These are phyloP conservation scores for Metschnikowia bowlesiae DNA, from an alignment of 805 yeast species.

Conservation along the genomic window DNA sequence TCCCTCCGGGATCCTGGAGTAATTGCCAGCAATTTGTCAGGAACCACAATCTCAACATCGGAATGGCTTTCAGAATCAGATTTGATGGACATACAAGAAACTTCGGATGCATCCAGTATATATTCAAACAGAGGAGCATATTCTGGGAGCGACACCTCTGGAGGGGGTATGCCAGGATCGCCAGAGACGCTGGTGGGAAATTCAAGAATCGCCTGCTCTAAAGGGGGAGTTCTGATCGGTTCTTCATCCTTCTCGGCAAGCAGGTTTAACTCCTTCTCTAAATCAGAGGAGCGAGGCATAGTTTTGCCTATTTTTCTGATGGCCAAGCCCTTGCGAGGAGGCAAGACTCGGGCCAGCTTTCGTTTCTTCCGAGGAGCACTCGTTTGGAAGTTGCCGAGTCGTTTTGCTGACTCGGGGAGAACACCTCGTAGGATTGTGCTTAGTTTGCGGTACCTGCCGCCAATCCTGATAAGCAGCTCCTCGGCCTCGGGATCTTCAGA, in stretches of 20 bases:
- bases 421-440: conserved; percentile 32
- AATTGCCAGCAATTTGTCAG: conserved; percentile 1
- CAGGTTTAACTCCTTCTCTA: conserved; percentile 7
- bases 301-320: conserved; percentile 19
- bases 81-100: neutral
- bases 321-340: conserved; percentile 35
- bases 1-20: neutral
- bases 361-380: conserved; percentile 7
- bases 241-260: neutral
- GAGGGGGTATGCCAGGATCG: neutral
- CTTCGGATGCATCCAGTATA: conserved; percentile 7
- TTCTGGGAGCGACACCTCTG: conserved; percentile 2
- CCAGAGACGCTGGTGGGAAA: neutral
- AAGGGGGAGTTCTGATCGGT: neutral
- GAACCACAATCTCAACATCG: neutral
- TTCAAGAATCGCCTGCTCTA: neutral
- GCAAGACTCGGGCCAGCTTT: neutral
- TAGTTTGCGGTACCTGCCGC: conserved; percentile 22
- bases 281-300: conserved; percentile 5
- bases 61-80: conserved; percentile 9
- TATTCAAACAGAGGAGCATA: conserved; percentile 5
- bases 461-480: conserved; percentile 15
- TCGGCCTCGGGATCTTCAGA: conserved; percentile 6
- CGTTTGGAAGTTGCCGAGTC: conserved; percentile 21
- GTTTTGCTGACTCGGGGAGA: conserved; percentile 38